Conservation (phyloP, 768 basidiomycete species). For the Amanita rubescens region DNA sequence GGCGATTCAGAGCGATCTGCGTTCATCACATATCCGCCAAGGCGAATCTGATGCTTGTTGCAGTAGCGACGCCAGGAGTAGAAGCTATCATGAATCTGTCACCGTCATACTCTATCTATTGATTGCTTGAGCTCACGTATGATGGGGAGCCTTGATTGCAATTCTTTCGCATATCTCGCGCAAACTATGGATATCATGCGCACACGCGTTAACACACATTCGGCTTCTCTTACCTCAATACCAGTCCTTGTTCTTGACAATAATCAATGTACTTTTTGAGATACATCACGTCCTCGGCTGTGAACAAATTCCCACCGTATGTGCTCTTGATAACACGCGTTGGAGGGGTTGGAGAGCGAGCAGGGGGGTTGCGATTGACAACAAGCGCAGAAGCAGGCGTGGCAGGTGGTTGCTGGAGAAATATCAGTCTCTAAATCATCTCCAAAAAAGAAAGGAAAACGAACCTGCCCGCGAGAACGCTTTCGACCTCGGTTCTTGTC, state of each 20-base stretch:
- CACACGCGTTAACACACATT: background rate
- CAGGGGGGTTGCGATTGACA: slow-evolving; percentile 57
- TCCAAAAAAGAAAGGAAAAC: slow-evolving; percentile 10
- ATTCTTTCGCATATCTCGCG: slow-evolving; percentile 86
- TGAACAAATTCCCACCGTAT: slow-evolving; percentile 84
- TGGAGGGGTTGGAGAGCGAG: slow-evolving; percentile 80
- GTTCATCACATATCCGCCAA: slow-evolving; percentile 80
- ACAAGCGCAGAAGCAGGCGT: slow-evolving; percentile 62
- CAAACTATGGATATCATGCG: slow-evolving; percentile 29
- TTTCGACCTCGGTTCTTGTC: slow-evolving; percentile 63
- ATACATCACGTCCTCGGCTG: slow-evolving; percentile 75
- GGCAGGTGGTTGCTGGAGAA: slow-evolving; percentile 48
- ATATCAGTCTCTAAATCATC: slow-evolving; percentile 6
- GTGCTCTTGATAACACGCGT: slow-evolving; percentile 81
- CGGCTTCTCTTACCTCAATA: slow-evolving; percentile 51
- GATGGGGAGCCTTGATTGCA: slow-evolving; percentile 85
- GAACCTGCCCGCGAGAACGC: slow-evolving; percentile 53
- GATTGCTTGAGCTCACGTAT: slow-evolving; percentile 51
- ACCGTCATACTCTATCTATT: background rate
- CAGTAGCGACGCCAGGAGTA: slow-evolving; percentile 91
- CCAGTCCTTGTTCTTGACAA: slow-evolving; percentile 81
- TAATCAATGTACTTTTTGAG: slow-evolving; percentile 87
- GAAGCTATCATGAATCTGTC: slow-evolving; percentile 39
- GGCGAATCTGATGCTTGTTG: slow-evolving; percentile 88
- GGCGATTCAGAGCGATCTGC: slow-evolving; percentile 42